phyloP scores from a whole-genome alignment of 148 eudicot species.

The Gaultheria prostrata region DNA sequence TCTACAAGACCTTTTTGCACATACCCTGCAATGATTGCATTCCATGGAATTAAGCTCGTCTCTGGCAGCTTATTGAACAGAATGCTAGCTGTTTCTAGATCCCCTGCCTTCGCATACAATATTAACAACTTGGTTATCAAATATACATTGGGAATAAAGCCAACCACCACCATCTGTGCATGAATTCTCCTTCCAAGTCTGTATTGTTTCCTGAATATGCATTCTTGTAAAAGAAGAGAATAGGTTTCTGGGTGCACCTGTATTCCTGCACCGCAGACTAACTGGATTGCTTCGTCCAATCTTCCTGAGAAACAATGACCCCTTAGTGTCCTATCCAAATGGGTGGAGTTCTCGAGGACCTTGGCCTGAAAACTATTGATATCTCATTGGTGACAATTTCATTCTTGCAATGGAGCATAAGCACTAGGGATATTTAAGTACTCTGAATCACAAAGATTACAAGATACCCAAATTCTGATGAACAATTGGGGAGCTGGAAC shows the following conservation, averaged over 20 bases:
- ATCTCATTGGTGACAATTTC: conserved; percentile 38
- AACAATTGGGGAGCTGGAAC: not conserved
- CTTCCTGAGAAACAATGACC: conserved; percentile 72
- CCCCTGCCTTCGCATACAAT: conserved; percentile 80
- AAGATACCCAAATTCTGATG: not conserved
- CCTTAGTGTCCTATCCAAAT: conserved; percentile 61
- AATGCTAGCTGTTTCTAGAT: conserved; percentile 50
- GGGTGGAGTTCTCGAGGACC: conserved; percentile 19
- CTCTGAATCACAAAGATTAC: not conserved
- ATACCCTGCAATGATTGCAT: conserved; percentile 78
- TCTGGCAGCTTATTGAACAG: conserved; percentile 42
- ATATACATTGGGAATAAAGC: conserved; percentile 70
- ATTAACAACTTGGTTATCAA: conserved; percentile 64
- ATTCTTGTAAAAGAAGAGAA: conserved; percentile 85
- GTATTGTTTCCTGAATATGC: conserved; percentile 51
- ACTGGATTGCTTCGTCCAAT: conserved; percentile 59
- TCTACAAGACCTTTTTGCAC: conserved; percentile 74
- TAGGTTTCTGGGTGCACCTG: conserved; percentile 50
- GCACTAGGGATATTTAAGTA: not conserved
- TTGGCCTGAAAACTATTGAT: conserved; percentile 83
- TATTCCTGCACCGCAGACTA: conserved; percentile 48
- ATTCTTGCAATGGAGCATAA: conserved; percentile 9
- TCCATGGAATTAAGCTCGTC: conserved; percentile 65
- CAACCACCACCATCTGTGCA: conserved; percentile 66
- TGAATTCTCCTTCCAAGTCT: conserved; percentile 66